phyloP scores from a whole-genome alignment of 768 basidiomycete species.

The Lentinula aciculospora region DNA sequence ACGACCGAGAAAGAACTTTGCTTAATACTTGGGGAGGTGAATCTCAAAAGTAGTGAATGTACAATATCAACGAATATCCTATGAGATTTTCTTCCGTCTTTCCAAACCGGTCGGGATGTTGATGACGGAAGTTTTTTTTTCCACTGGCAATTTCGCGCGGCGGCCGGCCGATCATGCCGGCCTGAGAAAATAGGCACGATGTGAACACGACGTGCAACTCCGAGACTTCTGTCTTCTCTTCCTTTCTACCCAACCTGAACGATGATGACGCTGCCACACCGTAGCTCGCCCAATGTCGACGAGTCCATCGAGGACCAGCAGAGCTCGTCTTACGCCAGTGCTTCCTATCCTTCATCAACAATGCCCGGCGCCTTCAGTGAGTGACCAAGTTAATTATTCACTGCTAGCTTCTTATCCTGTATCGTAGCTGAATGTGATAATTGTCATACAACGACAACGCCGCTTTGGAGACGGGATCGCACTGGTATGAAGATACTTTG shows the following conservation, averaged over 20 bases:
- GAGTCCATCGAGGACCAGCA: conserved; percentile 1
- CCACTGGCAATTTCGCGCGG: not conserved
- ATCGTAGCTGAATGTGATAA: conserved; percentile 7
- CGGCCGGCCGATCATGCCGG: not conserved
- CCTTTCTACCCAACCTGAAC: not conserved
- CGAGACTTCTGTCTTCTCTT: not conserved
- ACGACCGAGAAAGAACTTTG: too few relatives aligned
- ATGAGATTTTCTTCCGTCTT: not conserved
- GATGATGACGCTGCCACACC: conserved; percentile 9
- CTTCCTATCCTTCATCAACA: conserved; percentile 6
- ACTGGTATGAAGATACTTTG: conserved; percentile 8
- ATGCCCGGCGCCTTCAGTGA: conserved; percentile 8
- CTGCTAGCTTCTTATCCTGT: not conserved
- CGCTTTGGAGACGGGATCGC: conserved; percentile 7
- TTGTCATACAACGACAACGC: conserved; percentile 9
- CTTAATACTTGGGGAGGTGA: not conserved
- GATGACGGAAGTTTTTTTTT: conserved; percentile 1
- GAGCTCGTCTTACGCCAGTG: conserved; percentile 2
- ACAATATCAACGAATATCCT: too few relatives aligned
- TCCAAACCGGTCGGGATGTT: not conserved
- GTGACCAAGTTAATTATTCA: not conserved
- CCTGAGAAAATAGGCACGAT: conserved; percentile 5
- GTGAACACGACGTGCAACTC: not conserved
- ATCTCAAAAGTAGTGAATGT: too few relatives aligned
- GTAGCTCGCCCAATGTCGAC: conserved; percentile 8